Base-by-base conservation (phyloP, 192 early-diverging fungal species). In the Kappamyces sp. region DNA sequence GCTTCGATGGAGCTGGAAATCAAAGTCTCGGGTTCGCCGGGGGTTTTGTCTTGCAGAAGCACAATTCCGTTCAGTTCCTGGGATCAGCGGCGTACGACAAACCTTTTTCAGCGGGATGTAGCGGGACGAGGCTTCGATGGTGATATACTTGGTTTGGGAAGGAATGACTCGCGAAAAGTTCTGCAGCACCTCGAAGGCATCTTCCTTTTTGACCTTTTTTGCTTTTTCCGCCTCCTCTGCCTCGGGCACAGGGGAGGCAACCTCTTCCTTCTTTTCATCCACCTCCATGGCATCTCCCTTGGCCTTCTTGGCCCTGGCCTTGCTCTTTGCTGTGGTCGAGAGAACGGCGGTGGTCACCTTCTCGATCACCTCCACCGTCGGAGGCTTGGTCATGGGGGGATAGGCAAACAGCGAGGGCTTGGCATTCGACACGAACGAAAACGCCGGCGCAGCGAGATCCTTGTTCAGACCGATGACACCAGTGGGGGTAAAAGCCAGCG, bases 341-440 rank as follows among this genome's bases (percentile, higher is more conserved):
- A 99, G 76, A 13, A 97, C 91, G 1, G 94, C 94, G 10, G 92
- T 96, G 1, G 91, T 90, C 1, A 98, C 86, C 75, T 93, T 93
- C 69, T 92, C 90, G 12, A 92, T 80, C 9, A 82, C 83, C 47
- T 82, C 82, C n/a, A 75, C 74, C 13, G 85, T 84, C 49, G 88
- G 87, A 13, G 87, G 83, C 73, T 93, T 93, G 58, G 85, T 85
- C 3, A 87, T 69, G 2, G 91, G 83, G 47, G 92, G 94, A 68
- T 99, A 99, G 5, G 92, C 88, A 80, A 91, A 99, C 66, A 94
- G 69, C 0, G 90, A 87, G 51, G 90, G 90, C 51, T 84, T 86
- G 49, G 90, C 87, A 37, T 88, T 86, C n/a, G 90, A 94, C 0
- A 83, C 65, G 35, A 88, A 88, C 33, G 90, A 86, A 51, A 98